Evolutionary conservation across 441 rosid species (phyloP), one percentile per base, ranked within the genome.

Genomic region (Syzygium syzygioides): DNA sequence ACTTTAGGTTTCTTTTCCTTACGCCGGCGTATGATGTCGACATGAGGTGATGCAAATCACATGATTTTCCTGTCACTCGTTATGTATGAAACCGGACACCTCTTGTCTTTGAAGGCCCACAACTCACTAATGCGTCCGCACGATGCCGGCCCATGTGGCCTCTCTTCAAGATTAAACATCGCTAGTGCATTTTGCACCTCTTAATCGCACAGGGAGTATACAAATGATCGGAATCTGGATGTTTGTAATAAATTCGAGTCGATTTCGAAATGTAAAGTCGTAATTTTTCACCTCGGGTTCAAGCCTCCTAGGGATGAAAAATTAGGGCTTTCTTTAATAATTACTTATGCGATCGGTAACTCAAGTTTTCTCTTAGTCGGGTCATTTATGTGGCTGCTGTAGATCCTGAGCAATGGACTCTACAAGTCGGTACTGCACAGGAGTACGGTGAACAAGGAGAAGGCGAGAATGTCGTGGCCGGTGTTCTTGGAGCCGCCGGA

Each of bases 401-500:
- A 95, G 97, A 94, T 94, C 88, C 87, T 95, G 28, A 94, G 95
- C 88, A 95, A 95, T 37, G 97, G 97, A 14, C 89, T 64, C 85
- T 94, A 92, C 87, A 94, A 93, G 87, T 90, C 91, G 8, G 95
- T 94, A 86, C 62, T 93, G 53, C 97, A 95, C 87, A 91, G 97
- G 76, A 94, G 94, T 9, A 95, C 94, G 2, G 97, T 95, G 48
- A 90, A 89, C 68, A 92, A 93, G 88, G 93, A 93, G 23, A 95
- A 79, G 90, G 89, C 94, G 10, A 93, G 97, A 88, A 94, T 95
- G 96, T 95, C 97, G 45, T 95, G 97, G 97, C 97, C 97, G 3
- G 95, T 95, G 18, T 95, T 95, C 92, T 76, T 95, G 91, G 95
- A 94, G 89, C 97, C 97, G 14, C 93, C 92, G 48, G 87, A 84